Conservation (phyloP, 768 basidiomycete species). For the Leccinum pellstonianum region DNA sequence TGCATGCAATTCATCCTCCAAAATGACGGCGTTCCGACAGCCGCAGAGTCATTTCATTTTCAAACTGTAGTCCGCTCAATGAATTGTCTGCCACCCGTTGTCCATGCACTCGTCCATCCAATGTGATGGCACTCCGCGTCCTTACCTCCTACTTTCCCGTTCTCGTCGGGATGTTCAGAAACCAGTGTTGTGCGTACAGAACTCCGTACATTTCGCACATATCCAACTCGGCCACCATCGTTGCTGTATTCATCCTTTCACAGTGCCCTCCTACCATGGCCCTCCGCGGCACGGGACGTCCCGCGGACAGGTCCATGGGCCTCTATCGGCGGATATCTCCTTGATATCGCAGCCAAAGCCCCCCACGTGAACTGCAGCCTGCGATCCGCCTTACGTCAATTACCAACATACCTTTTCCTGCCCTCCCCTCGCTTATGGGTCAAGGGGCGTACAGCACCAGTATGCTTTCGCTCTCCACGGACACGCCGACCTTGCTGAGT, state of each 20-base stretch:
- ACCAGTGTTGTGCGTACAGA: slow-evolving; percentile 1
- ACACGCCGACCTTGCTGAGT: slow-evolving; percentile 23
- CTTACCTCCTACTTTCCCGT: slow-evolving; percentile 14
- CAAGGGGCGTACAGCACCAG: slow-evolving; percentile 21
- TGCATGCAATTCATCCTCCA: slow-evolving; percentile 26
- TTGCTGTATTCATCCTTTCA: not conserved
- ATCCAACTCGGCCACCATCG: not conserved
- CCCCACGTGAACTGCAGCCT: slow-evolving; percentile 22
- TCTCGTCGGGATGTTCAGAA: slow-evolving; percentile 18
- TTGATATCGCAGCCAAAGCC: slow-evolving; percentile 17
- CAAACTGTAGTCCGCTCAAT: slow-evolving; percentile 23
- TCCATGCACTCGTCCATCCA: slow-evolving; percentile 21
- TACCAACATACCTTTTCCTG: slow-evolving; percentile 29
- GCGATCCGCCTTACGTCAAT: slow-evolving; percentile 31
- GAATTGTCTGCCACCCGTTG: slow-evolving; percentile 32
- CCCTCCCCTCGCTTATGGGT: slow-evolving; percentile 32
- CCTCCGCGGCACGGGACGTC: not conserved
- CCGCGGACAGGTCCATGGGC: slow-evolving; percentile 19
- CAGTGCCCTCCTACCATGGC: not conserved
- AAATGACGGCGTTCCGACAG: slow-evolving; percentile 26
- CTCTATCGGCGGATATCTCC: slow-evolving; percentile 31
- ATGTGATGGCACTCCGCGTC: slow-evolving; percentile 11
- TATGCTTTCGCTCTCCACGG: slow-evolving; percentile 29
- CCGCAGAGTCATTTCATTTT: slow-evolving; percentile 30
- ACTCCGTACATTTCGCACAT: slow-evolving; percentile 4